Evolutionary conservation across 345 rosid species (phyloP).

Genomic region (Rubroshorea leprosula): DNA sequence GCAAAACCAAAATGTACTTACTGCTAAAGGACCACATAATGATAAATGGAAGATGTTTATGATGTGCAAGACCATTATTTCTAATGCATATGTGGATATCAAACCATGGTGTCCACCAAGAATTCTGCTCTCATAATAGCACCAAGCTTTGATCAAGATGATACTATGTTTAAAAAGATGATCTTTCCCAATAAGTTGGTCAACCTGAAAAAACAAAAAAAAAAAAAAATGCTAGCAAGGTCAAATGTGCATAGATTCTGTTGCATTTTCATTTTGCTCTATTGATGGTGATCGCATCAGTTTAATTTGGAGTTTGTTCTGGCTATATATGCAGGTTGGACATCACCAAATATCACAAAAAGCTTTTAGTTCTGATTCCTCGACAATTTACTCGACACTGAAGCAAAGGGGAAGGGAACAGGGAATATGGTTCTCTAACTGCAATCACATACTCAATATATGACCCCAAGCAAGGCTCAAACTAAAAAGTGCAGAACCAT

Average conservation of each 20-base stretch:
- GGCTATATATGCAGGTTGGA: background rate
- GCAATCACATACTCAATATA: background rate
- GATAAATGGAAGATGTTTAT: slow-evolving; percentile 68
- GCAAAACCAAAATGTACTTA: slow-evolving; percentile 26
- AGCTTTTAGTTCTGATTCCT: background rate
- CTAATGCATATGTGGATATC: slow-evolving; percentile 83
- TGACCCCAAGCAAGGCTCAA: background rate
- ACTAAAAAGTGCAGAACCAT: background rate
- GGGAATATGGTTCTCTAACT: background rate
- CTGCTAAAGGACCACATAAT: slow-evolving; percentile 65
- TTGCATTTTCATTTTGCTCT: background rate
- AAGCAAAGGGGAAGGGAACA: background rate
- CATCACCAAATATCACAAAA: background rate
- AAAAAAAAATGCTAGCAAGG: background rate
- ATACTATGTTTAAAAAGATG: slow-evolving; percentile 87
- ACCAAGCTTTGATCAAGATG: slow-evolving; percentile 82
- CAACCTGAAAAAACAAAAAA: slow-evolving; percentile 45
- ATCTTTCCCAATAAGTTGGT: slow-evolving; percentile 53
- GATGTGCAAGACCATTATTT: slow-evolving; percentile 64
- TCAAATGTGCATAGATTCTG: background rate
- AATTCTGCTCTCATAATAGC: slow-evolving; percentile 91
- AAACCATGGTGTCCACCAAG: slow-evolving; percentile 86
- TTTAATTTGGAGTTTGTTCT: background rate
- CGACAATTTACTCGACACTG: background rate
- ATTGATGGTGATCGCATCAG: background rate